phyloP scores from a whole-genome alignment of 805 yeast species.

The Danielia reshetovae region DNA sequence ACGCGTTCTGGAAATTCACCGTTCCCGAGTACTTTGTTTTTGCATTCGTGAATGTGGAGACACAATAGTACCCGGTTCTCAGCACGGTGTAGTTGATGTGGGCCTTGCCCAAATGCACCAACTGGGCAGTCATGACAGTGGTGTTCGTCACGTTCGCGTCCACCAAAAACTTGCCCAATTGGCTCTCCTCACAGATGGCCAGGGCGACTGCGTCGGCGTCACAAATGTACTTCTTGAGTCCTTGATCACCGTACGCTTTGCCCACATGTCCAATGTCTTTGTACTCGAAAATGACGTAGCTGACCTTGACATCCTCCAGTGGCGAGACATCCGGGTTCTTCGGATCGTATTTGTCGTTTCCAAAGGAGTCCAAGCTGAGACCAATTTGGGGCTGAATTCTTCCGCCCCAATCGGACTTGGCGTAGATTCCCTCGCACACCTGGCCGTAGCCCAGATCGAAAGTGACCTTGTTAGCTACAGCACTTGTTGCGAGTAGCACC shows the following conservation, averaged over 20 bases:
- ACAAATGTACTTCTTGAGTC: slow-evolving; percentile 59
- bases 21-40: slow-evolving; percentile 52
- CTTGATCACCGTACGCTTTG: slow-evolving; percentile 27
- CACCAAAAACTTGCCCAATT: slow-evolving; percentile 63
- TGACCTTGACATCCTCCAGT: slow-evolving; percentile 42
- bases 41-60: slow-evolving; percentile 51
- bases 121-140: slow-evolving; percentile 52
- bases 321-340: slow-evolving; percentile 22
- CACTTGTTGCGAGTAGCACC: slow-evolving; percentile 7
- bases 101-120: slow-evolving; percentile 56
- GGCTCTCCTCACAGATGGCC: slow-evolving; percentile 46
- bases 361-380: slow-evolving; percentile 25
- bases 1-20: slow-evolving; percentile 88
- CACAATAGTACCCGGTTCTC: slow-evolving; percentile 89
- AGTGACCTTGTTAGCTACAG: slow-evolving; percentile 41
- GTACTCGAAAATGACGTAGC: slow-evolving; percentile 80
- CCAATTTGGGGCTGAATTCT: slow-evolving; percentile 51
- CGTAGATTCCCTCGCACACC: slow-evolving; percentile 87
- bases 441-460: slow-evolving; percentile 51
- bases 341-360: slow-evolving; percentile 24
- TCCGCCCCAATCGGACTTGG: slow-evolving; percentile 86
- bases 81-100: slow-evolving; percentile 60
- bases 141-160: slow-evolving; percentile 43
- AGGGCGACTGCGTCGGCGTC: slow-evolving; percentile 60
- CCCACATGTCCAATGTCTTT: slow-evolving; percentile 74